Evolutionary conservation across 1,139 yeast species (phyloP).

Genomic region (Saccharomycopsis crataegensis): DNA sequence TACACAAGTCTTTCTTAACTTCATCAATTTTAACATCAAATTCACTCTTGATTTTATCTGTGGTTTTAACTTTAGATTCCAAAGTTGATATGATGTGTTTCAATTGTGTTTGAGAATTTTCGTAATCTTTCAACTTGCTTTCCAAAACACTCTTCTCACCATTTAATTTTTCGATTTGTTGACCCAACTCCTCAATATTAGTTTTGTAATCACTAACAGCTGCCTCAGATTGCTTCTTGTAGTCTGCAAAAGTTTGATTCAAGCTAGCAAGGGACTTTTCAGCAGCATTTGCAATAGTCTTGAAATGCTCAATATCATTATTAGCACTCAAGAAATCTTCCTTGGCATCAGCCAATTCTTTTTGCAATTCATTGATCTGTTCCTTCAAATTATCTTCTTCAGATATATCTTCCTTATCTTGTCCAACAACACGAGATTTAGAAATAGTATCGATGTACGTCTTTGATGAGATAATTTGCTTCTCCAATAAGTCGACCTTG

Average conservation of each 20-base stretch:
- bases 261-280: conserved; percentile 41
- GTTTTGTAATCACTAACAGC: conserved; percentile 24
- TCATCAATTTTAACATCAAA: conserved; percentile 32
- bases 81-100: conserved; percentile 16
- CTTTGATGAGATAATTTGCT: conserved; percentile 26
- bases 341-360: conserved; percentile 36
- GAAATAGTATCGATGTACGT: conserved; percentile 11
- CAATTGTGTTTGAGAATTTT: conserved; percentile 4
- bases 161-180: conserved; percentile 29
- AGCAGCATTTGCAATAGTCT: conserved; percentile 40
- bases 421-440: conserved; percentile 26
- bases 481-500: conserved; percentile 28
- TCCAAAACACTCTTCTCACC: conserved; percentile 26
- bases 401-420: conserved; percentile 21
- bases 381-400: conserved; percentile 24
- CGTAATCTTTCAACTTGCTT: conserved; percentile 21
- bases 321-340: conserved; percentile 42
- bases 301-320: conserved; percentile 43
- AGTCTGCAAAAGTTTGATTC: conserved; percentile 37
- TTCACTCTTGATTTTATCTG: conserved; percentile 31
- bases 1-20: conserved; percentile 40
- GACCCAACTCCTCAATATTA: conserved; percentile 28
- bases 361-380: conserved; percentile 23
- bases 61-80: conserved; percentile 19
- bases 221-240: conserved; percentile 24